A percentile compares a stretch with the other conserved stretches of the same genome.
Conservation (phyloP, 1,139 yeast species). For the Pichia sp. region DNA sequence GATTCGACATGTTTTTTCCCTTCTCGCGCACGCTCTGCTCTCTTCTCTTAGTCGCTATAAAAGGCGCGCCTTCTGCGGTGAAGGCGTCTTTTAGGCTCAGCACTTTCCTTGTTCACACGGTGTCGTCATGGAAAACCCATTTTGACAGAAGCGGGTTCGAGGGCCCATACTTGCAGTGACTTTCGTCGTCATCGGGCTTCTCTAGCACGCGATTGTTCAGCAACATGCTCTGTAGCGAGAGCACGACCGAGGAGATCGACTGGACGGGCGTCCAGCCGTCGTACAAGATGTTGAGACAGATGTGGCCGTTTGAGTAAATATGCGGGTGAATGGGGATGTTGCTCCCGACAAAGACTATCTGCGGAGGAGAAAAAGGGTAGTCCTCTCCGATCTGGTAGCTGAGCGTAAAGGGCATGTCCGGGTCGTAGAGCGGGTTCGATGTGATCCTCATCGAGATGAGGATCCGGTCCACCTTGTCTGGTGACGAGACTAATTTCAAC, state of each 20-base stretch:
- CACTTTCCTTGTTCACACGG: constrained; percentile 27
- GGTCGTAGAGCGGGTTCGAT: constrained; percentile 5
- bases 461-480: neutral
- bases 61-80: no score
- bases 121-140: constrained; percentile 57
- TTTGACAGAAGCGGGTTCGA: constrained; percentile 47
- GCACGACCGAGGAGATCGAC: constrained; percentile 46
- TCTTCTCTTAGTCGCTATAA: no score
- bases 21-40: no score
- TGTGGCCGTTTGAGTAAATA: constrained; percentile 69
- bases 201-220: constrained; percentile 43
- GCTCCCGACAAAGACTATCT: constrained; percentile 45
- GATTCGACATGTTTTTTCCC: no score
- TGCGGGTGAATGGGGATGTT: constrained; percentile 67
- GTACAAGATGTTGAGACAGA: constrained; percentile 60
- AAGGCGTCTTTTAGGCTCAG: neutral
- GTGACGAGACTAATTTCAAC: neutral
- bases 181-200: constrained; percentile 53
- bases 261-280: constrained; percentile 74
- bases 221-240: constrained; percentile 66
- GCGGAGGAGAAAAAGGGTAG: constrained; percentile 66
- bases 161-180: constrained; percentile 52
- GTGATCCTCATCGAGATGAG: neutral
- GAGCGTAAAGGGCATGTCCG: constrained; percentile 1
- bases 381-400: constrained; percentile 24